phyloP scores from a whole-genome alignment of 78 protist genomes.

The Dictyostelium discoideum region DNA sequence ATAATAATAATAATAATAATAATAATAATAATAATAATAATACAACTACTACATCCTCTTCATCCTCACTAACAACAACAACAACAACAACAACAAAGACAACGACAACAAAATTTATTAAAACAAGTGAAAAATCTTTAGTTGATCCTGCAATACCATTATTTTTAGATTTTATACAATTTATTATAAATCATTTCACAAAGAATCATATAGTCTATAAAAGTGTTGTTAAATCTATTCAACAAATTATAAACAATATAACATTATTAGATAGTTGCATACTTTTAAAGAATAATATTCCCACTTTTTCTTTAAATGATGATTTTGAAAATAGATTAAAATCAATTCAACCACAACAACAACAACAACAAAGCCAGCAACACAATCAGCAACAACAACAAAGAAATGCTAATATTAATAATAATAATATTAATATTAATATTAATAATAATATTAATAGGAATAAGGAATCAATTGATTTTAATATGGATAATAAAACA shows the following conservation, averaged over 20 bases:
- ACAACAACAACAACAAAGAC: not conserved
- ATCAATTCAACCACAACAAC: not conserved
- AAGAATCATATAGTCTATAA: constrained; percentile 3
- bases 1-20: not conserved
- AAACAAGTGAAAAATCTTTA: not conserved
- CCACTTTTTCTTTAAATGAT: not conserved
- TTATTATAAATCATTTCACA: not conserved
- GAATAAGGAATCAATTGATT: not conserved
- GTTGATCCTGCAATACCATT: not conserved
- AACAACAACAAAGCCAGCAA: not conserved
- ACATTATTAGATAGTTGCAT: not conserved
- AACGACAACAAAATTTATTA: not conserved
- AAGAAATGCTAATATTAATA: too few species aligned
- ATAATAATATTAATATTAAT: too few species aligned
- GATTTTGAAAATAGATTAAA: not conserved
- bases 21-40: not conserved
- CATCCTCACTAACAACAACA: too few species aligned
- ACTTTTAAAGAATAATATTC: not conserved
- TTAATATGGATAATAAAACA: not conserved
- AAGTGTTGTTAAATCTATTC: not conserved
- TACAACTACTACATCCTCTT: not conserved
- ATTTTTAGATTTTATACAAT: not conserved
- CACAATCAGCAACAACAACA: not conserved
- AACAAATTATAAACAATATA: constrained; percentile 2
- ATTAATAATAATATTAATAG: too few species aligned